These are phyloP conservation scores for Fonsecaea multimorphosa DNA, from an alignment of 2,329 filamentous ascomycete species.

Conservation along the genomic window DNA sequence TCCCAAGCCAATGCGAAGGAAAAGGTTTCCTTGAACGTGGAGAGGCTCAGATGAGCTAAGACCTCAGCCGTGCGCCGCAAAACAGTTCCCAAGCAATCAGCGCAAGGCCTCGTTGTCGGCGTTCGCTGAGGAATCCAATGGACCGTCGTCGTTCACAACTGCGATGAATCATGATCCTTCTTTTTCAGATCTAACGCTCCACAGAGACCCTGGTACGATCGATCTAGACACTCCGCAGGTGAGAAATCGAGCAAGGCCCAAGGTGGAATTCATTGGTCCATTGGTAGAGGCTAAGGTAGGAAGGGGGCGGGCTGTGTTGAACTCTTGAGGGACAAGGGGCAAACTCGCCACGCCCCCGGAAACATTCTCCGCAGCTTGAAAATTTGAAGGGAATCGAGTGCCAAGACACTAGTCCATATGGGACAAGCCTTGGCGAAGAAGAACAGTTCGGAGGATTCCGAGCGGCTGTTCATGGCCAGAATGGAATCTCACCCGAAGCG, in stretches of 20 bases:
- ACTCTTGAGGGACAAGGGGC: neutral
- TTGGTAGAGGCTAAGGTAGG: neutral
- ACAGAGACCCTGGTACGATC: neutral
- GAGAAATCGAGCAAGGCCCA: neutral
- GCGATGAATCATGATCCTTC: neutral
- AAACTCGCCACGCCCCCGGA: neutral
- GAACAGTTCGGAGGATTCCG: neutral
- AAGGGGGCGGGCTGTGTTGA: neutral
- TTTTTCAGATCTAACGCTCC: neutral
- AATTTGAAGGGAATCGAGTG: too few relatives aligned
- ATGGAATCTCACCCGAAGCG: neutral
- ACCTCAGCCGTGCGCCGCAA: neutral
- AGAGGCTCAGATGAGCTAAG: slow-evolving; percentile 7
- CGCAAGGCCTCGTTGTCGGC: neutral
- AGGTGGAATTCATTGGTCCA: neutral
- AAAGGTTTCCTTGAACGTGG: neutral
- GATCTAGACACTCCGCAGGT: neutral
- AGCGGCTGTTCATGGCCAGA: too few relatives aligned
- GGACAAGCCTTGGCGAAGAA: neutral
- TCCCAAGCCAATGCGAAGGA: neutral
- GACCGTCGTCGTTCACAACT: neutral
- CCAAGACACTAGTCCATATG: neutral
- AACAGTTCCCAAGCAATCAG: neutral
- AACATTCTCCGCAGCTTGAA: neutral
- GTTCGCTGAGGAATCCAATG: neutral